Percentiles rank a stretch among this genome's conserved stretches.
phyloP scores from a whole-genome alignment of 2,329 filamentous ascomycete genomes.

The Monascus ruber region DNA sequence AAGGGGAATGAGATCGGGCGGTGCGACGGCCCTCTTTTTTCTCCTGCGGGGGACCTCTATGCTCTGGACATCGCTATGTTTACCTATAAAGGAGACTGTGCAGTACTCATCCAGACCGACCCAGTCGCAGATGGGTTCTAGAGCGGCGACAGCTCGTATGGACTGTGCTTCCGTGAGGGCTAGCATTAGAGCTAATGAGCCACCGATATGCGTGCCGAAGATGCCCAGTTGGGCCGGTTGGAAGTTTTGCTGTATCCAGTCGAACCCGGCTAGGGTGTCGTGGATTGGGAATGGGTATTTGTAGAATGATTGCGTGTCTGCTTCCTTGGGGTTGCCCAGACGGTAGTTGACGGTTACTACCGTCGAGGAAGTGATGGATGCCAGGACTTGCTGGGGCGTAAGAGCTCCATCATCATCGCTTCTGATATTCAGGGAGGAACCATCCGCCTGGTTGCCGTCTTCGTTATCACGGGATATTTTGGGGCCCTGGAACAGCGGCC shows the following conservation, averaged over 20 bases:
- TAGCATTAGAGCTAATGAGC: slow-evolving; percentile 33
- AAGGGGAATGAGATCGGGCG: slow-evolving; percentile 23
- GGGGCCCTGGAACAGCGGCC: slow-evolving; percentile 16
- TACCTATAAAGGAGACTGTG: not conserved
- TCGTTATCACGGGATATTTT: not conserved
- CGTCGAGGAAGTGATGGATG: slow-evolving; percentile 20
- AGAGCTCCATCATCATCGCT: not conserved
- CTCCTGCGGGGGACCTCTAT: not conserved
- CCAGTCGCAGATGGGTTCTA: slow-evolving; percentile 30
- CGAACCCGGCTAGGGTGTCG: slow-evolving; percentile 27
- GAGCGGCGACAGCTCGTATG: slow-evolving; percentile 21
- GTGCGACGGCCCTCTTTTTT: slow-evolving; percentile 4
- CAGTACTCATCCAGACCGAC: slow-evolving; percentile 31
- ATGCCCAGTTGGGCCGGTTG: slow-evolving; percentile 18
- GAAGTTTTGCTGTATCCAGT: slow-evolving; percentile 26
- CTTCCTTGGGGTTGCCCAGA: slow-evolving; percentile 11
- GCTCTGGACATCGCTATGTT: too few relatives aligned
- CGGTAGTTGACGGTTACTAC: slow-evolving; percentile 33
- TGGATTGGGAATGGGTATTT: slow-evolving; percentile 28
- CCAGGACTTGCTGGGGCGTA: slow-evolving; percentile 16
- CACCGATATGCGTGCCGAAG: slow-evolving; percentile 26
- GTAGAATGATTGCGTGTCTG: slow-evolving; percentile 6
- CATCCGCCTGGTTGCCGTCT: not conserved
- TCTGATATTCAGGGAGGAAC: not conserved
- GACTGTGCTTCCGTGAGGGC: slow-evolving; percentile 28